Evolutionary conservation across 1,139 yeast genomes (phyloP), one percentile per base, ranked within the genome.

Genomic region (Pneumocystis canis): DNA sequence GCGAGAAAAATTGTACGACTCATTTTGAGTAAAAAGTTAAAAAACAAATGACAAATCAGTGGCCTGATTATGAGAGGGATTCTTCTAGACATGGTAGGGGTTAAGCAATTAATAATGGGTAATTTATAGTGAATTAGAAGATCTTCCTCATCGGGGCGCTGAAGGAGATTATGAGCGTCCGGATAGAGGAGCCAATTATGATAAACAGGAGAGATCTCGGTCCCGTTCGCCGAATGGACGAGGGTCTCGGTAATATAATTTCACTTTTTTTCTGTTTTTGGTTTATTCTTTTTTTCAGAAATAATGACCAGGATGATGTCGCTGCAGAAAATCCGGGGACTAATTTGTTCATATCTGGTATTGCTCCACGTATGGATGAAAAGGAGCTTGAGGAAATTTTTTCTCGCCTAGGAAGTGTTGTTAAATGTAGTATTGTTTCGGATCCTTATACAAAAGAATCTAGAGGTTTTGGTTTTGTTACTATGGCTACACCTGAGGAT

Each of bases 391-490:
- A 68, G 47, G 76, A 74, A 32, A 64, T 74, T 31, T 75, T 74
- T 64, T 61, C 70, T 60, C 71, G 71, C 63, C 69, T 69, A 63
- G 77, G 77, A 35, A 64, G 67, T 30, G 76, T 75, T 33, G 73
- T 69, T 60, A 71, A 71, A 64, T 69, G 71, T 66, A 75, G 74
- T 63, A 74, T 75, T 65, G 72, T 75, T 75, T 65, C 67, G 33
- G 77, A 75, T 65, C 77, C 77, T n/a, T 77, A 74, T 66, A 67
- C 76, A 11, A 65, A 71, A 25, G 77, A 73, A 64, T 72, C 77
- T 3, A 69, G 77, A 58, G 77, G 77, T 0, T 75, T 75, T 65
- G 77, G 77, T 4, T 75, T 75, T 62, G 76, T 75, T 63, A 70
- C 73, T 66, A 72, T 74, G 73, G 70, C 65, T 33, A 71, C 70